Conservation (phyloP, 805 yeast genomes). For the Jamesozyma spencerorum region DNA sequence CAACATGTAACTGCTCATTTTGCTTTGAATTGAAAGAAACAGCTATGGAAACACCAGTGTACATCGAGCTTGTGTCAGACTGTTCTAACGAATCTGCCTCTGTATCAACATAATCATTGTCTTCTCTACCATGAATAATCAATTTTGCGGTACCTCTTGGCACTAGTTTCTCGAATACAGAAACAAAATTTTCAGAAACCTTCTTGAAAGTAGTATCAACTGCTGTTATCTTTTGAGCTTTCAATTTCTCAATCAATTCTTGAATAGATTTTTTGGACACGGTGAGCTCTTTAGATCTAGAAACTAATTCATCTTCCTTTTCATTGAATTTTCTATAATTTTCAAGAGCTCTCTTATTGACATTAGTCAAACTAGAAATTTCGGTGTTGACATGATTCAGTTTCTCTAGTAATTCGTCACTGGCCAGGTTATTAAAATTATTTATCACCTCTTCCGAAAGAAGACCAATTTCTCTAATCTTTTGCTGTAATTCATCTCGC, state of each 20-base stretch:
- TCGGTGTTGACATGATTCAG: constrained; percentile 48
- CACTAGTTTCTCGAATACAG: constrained; percentile 70
- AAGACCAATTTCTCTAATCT: constrained; percentile 77
- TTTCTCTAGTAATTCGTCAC: constrained; percentile 44
- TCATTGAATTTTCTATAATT: constrained; percentile 65
- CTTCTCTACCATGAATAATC: constrained; percentile 43
- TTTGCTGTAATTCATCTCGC: constrained; percentile 61
- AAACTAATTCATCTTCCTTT: constrained; percentile 57
- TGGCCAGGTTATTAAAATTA: constrained; percentile 35
- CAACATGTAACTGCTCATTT: constrained; percentile 80
- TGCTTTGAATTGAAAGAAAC: constrained; percentile 83
- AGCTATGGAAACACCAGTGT: constrained; percentile 72
- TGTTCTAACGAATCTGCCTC: constrained; percentile 11
- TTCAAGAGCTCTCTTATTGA: constrained; percentile 84
- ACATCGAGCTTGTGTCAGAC: constrained; percentile 29
- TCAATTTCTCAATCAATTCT: constrained; percentile 56
- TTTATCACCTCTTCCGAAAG: constrained; percentile 77
- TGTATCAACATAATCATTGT: constrained; percentile 14
- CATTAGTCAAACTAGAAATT: constrained; percentile 58
- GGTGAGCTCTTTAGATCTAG: constrained; percentile 60
- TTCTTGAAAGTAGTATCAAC: constrained; percentile 68
- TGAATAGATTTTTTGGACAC: constrained; percentile 66
- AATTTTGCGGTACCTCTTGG: constrained; percentile 75
- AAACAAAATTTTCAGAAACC: constrained; percentile 63
- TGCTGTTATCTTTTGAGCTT: constrained; percentile 73